Evolutionary conservation across 208 protist genomes (phyloP).

Genomic region (Trypanosoma congolense): DNA sequence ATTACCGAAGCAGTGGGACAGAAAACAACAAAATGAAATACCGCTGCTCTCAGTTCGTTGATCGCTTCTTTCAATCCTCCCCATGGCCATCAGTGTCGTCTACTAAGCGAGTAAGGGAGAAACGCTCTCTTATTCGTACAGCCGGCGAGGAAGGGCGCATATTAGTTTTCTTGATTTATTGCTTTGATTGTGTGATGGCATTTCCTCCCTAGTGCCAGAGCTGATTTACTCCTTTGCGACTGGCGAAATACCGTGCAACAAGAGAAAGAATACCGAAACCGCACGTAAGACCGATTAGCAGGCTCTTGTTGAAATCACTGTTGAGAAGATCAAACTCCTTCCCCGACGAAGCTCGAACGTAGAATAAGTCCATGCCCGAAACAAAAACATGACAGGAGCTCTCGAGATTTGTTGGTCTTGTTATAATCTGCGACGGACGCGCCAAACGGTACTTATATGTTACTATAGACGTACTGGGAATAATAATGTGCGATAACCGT

Average conservation of each 20-base stretch:
- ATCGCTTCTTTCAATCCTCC: too few relatives aligned
- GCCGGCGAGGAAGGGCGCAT: too few relatives aligned
- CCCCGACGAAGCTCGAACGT: conserved; percentile 75
- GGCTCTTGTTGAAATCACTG: conserved; percentile 87
- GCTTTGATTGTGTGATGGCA: too few relatives aligned
- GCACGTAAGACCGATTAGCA: conserved; percentile 64
- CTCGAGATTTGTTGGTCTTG: conserved; percentile 73
- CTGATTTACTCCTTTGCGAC: conserved; percentile 54
- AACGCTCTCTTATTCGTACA: too few relatives aligned
- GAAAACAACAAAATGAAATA: too few relatives aligned
- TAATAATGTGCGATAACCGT: conserved; percentile 61
- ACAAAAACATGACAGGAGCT: conserved; percentile 85
- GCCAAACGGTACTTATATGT: conserved; percentile 74
- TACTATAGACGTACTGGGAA: conserved; percentile 48
- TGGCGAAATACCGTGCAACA: conserved; percentile 66
- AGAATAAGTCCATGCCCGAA: conserved; percentile 85
- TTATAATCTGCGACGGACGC: conserved; percentile 45
- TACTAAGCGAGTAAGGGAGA: too few relatives aligned
- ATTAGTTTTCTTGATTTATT: too few relatives aligned
- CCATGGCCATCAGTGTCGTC: too few relatives aligned
- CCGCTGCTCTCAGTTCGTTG: too few relatives aligned
- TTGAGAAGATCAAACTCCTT: conserved; percentile 91
- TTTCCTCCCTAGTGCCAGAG: conserved; percentile 81
- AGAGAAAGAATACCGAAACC: conserved; percentile 58
- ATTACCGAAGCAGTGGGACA: too few relatives aligned